Conservation (phyloP, 345 rosid species). For the Odontarrhena argentea region DNA sequence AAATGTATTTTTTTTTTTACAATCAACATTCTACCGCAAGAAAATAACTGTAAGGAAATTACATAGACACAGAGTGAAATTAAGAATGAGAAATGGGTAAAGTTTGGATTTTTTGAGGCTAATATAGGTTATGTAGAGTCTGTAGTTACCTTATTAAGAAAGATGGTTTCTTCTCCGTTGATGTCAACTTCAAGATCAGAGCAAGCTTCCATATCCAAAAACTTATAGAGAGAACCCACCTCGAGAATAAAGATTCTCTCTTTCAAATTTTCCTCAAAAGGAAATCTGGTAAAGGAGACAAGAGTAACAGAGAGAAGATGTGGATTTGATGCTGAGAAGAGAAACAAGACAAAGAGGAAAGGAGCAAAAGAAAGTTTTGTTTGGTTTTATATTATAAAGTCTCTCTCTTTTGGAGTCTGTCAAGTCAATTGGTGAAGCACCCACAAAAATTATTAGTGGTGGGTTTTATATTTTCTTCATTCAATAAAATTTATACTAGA, state of each 20-base stretch:
- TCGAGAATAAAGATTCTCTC: constrained; percentile 38
- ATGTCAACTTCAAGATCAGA: constrained; percentile 94
- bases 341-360: constrained; percentile 61
- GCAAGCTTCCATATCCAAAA: constrained; percentile 61
- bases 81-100: constrained; percentile 17
- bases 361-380: constrained; percentile 36
- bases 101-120: constrained; percentile 19
- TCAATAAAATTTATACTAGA: constrained; percentile 21
- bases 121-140: background rate
- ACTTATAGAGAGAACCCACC: constrained; percentile 33
- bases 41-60: background rate
- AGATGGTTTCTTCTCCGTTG: constrained; percentile 84
- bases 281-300: constrained; percentile 37
- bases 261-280: constrained; percentile 12
- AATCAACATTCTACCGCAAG: background rate
- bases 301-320: constrained; percentile 37
- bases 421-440: constrained; percentile 47
- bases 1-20: background rate
- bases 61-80: constrained; percentile 17
- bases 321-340: constrained; percentile 45
- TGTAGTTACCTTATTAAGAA: constrained; percentile 70
- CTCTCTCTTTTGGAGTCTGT: constrained; percentile 22
- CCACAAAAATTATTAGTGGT: constrained; percentile 33
- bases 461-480: constrained; percentile 37
- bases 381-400: constrained; percentile 35